Evolutionary conservation across 2,329 filamentous ascomycete genomes (phyloP), one percentile per base, ranked within the genome.

Genomic region (Graphilbum sp.): DNA sequence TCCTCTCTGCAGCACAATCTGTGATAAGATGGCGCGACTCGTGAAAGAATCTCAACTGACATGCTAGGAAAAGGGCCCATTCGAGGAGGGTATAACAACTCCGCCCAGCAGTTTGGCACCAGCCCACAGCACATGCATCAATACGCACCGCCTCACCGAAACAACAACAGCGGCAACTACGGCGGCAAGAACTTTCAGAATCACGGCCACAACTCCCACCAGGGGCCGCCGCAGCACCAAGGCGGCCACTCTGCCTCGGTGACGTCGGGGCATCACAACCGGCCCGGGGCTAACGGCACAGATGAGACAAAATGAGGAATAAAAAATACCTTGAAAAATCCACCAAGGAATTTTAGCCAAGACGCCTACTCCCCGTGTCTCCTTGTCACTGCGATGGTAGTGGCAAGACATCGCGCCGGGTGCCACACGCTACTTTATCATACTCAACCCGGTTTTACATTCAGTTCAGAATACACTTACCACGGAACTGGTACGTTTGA

Each of bases 121-220:
- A 80, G 75, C 49, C 75, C 75, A 36, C 75, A 78, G 45, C 72
- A 78, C 42, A 59, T 63, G 48, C 74, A 79, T 52, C 72, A 78
- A 47, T 78, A 73, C 50, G 66, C 66, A 2, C 65, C 64, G 30
- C 67, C 69, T 45, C 67, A 73, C 50, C 72, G 71, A 46, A 75
- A 66, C 49, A 69, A 69, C 46, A 67, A 62, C 47, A 68, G 63
- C 47, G 68, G 65, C 51, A 69, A 61, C 41, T 67, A 69, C 42
- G 50, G 50, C 45, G 40, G 37, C 35, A 70, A 72, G 54, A 65
- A 61, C 45, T 67, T 64, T 43, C 59, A 61, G 37, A 57, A 53
- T 23, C 64, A 66, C 41, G 56, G 51, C 38, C 54, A 46, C 36
- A 38, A 36, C 25, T 19, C 34, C 7, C 38, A 45, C 20, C 44